Conservation (phyloP, 1,284 basidiomycete genomes). For the Inonotus hispidus region DNA sequence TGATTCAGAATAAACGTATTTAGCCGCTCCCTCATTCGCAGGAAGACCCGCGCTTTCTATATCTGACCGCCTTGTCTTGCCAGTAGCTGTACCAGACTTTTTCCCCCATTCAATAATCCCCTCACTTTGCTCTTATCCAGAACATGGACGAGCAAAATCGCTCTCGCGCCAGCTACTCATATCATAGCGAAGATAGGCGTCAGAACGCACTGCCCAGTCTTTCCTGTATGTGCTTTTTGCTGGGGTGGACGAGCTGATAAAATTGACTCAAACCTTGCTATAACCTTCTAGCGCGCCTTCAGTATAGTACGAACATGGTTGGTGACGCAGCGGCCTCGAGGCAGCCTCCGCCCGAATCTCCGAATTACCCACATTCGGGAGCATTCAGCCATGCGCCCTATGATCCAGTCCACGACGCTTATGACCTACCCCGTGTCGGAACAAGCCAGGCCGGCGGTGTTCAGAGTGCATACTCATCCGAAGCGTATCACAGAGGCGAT, state of each 20-base stretch:
- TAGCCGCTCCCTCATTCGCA: slow-evolving; percentile 6
- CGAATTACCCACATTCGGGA: slow-evolving; percentile 1
- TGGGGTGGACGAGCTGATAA: neutral
- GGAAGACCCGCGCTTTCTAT: slow-evolving; percentile 9
- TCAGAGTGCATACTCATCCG: neutral
- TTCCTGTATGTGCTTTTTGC: slow-evolving; percentile 11
- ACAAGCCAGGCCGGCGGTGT: neutral
- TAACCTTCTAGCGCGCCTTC: slow-evolving; percentile 5
- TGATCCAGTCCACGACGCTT: slow-evolving; percentile 18
- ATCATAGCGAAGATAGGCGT: slow-evolving; percentile 8
- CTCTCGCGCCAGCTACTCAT: slow-evolving; percentile 1
- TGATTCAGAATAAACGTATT: slow-evolving; percentile 10
- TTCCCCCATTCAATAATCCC: slow-evolving; percentile 5
- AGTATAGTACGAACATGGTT: neutral
- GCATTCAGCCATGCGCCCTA: slow-evolving; percentile 12
- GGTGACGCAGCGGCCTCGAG: neutral
- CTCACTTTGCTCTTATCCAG: slow-evolving; percentile 3
- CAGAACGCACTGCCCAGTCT: slow-evolving; percentile 14
- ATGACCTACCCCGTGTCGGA: slow-evolving; percentile 7
- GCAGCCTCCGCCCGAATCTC: slow-evolving; percentile 5
- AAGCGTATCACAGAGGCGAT: slow-evolving; percentile 11
- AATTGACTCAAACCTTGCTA: neutral
- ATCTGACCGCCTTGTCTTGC: slow-evolving; percentile 8
- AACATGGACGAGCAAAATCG: slow-evolving; percentile 13
- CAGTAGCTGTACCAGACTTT: neutral